Evolutionary conservation across 805 yeast species (phyloP).

Genomic region (Blastobotrys mokoenaii): DNA sequence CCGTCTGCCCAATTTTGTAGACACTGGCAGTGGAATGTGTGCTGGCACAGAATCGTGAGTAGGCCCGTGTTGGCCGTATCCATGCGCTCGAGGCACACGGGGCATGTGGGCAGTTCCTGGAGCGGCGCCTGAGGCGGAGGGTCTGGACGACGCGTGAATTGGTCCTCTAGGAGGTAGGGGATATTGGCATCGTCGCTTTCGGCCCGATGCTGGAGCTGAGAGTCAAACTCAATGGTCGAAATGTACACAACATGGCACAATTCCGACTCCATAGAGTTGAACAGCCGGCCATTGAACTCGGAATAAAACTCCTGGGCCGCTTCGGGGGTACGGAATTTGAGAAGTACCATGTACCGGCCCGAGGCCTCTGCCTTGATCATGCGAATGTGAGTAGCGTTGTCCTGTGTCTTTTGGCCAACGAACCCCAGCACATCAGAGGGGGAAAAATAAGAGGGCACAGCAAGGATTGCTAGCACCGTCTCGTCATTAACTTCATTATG

Average conservation of each 20-base stretch:
- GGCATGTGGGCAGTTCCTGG: slow-evolving; percentile 81
- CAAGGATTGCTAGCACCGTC: slow-evolving; percentile 67
- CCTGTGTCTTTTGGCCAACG: slow-evolving; percentile 54
- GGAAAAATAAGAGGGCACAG: slow-evolving; percentile 81
- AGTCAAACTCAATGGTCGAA: slow-evolving; percentile 45
- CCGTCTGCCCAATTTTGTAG: slow-evolving; percentile 84
- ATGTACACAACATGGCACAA: slow-evolving; percentile 68
- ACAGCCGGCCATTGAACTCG: slow-evolving; percentile 60
- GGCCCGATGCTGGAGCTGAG: slow-evolving; percentile 15
- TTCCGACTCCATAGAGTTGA: slow-evolving; percentile 86
- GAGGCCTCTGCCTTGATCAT: slow-evolving; percentile 57
- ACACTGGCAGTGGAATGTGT: slow-evolving; percentile 86
- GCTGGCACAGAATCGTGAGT: slow-evolving; percentile 84
- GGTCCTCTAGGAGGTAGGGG: slow-evolving; percentile 66
- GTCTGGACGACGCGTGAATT: slow-evolving; percentile 42
- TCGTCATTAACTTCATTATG: slow-evolving; percentile 35
- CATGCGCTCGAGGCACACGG: slow-evolving; percentile 85
- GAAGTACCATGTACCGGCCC: slow-evolving; percentile 64
- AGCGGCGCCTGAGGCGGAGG: slow-evolving; percentile 24
- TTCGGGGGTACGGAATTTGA: slow-evolving; percentile 56
- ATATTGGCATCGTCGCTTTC: slow-evolving; percentile 38
- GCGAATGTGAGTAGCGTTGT: slow-evolving; percentile 60
- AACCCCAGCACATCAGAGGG: slow-evolving; percentile 78
- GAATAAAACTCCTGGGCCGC: slow-evolving; percentile 58
- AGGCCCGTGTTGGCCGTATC: slow-evolving; percentile 75